Conservation (phyloP, 2,329 filamentous ascomycete species). For the Calonectria naviculata region DNA sequence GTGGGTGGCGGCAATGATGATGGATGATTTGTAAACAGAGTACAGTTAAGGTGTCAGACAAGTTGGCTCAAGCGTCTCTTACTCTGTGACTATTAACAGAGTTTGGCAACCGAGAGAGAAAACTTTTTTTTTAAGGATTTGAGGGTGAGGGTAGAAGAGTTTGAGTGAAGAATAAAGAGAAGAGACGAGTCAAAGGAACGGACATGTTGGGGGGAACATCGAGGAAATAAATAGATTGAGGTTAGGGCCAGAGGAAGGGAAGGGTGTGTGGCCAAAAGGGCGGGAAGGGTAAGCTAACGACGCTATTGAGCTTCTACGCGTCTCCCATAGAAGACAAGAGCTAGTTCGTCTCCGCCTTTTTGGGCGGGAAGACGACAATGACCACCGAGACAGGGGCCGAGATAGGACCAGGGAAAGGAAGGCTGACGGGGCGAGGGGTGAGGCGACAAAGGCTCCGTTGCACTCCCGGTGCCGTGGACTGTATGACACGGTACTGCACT, state of each 20-base stretch:
- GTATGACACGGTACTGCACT: constrained; percentile 5
- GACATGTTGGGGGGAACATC: constrained; percentile 1
- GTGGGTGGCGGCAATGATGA: not conserved
- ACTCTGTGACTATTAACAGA: not conserved
- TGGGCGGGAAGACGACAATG: not conserved
- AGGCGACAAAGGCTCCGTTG: constrained; percentile 3
- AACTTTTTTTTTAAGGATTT: not conserved
- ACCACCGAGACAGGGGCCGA: constrained; percentile 6
- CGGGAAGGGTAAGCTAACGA: constrained; percentile 18
- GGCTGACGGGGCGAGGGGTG: not conserved
- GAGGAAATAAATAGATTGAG: constrained; percentile 23
- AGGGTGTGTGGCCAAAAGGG: constrained; percentile 12
- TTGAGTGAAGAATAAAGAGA: constrained; percentile 3
- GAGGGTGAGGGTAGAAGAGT: not conserved
- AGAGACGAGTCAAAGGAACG: not conserved
- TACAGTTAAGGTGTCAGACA: not conserved
- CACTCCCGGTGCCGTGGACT: not conserved
- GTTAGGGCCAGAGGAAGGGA: not conserved
- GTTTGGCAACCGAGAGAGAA: not conserved
- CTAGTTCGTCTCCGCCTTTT: constrained; percentile 17
- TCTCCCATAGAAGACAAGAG: constrained; percentile 9
- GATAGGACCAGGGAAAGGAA: constrained; percentile 3
- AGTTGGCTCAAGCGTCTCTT: not conserved
- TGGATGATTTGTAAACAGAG: not conserved
- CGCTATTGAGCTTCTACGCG: constrained; percentile 18